Evolutionary conservation across 2,329 filamentous ascomycete genomes (phyloP).

Genomic region (Lecanicillium sp.): DNA sequence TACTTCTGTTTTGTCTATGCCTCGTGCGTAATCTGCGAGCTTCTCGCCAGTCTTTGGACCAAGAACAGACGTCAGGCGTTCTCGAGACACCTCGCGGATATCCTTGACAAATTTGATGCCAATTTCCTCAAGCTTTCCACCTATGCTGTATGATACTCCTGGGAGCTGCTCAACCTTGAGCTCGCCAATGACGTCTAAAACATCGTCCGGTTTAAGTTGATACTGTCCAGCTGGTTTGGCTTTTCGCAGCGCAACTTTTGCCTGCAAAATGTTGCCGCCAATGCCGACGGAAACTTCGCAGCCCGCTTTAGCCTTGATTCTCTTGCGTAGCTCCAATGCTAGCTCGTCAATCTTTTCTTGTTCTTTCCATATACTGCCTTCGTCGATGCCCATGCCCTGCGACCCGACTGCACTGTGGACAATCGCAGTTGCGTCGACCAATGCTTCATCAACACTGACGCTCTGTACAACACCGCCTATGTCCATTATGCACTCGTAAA

Average conservation of each 20-base stretch:
- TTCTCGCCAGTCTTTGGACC: slow-evolving; percentile 92
- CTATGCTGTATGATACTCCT: slow-evolving; percentile 86
- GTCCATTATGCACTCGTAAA: slow-evolving; percentile 77
- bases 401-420: slow-evolving; percentile 60
- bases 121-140: slow-evolving; percentile 80
- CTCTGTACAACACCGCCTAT: slow-evolving; percentile 84
- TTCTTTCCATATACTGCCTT: slow-evolving; percentile 67
- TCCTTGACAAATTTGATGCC: slow-evolving; percentile 78
- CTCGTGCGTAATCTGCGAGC: slow-evolving; percentile 82
- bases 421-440: slow-evolving; percentile 71
- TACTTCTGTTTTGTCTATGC: slow-evolving; percentile 79
- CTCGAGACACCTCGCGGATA: slow-evolving; percentile 67
- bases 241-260: slow-evolving; percentile 82
- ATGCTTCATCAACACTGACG: slow-evolving; percentile 91
- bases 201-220: slow-evolving; percentile 75
- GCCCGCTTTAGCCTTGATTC: slow-evolving; percentile 66
- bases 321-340: slow-evolving; percentile 53
- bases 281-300: slow-evolving; percentile 92
- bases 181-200: slow-evolving; percentile 67
- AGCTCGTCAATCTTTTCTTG: slow-evolving; percentile 72
- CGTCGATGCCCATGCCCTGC: slow-evolving; percentile 53
- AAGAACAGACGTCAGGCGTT: slow-evolving; percentile 63
- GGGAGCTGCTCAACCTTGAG: slow-evolving; percentile 77
- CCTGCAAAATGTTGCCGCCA: slow-evolving; percentile 80
- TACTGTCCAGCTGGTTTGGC: slow-evolving; percentile 93